A percentile compares a stretch with the other conserved stretches of the same genome.
Evolutionary conservation across 148 eudicot genomes (phyloP).

Genomic region (Rhododendron williamsianum): DNA sequence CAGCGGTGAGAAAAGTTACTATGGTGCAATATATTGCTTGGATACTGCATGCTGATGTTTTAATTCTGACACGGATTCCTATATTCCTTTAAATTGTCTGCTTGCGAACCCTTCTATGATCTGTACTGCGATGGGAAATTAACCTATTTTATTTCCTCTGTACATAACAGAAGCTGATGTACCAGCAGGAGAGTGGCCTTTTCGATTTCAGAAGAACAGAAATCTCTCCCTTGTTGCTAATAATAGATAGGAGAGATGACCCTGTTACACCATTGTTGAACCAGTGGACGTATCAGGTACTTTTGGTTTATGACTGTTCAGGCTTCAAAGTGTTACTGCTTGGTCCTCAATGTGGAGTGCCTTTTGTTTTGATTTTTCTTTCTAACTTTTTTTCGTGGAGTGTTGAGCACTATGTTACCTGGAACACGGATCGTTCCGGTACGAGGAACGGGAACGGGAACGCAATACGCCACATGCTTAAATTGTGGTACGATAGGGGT

Average conservation of each 20-base stretch:
- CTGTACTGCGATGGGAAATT: neutral
- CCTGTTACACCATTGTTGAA: conserved; percentile 94
- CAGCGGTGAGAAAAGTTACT: conserved; percentile 51
- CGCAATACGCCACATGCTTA: too few species aligned
- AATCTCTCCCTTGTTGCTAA: conserved; percentile 72
- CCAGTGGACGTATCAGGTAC: conserved; percentile 99
- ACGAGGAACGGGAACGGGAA: too few species aligned
- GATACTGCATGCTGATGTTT: neutral
- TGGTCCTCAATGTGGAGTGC: conserved; percentile 3
- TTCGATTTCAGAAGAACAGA: conserved; percentile 92
- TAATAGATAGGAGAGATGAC: conserved; percentile 90
- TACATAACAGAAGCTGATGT: conserved; percentile 75
- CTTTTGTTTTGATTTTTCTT: neutral
- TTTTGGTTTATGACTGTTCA: conserved; percentile 1
- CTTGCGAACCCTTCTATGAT: neutral
- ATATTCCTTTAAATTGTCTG: neutral
- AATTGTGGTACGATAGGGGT: too few species aligned
- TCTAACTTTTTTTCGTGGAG: neutral
- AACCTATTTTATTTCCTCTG: neutral
- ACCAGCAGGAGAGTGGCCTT: conserved; percentile 95
- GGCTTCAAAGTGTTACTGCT: neutral
- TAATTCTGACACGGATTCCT: neutral
- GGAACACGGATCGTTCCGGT: too few species aligned
- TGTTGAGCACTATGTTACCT: too few species aligned
- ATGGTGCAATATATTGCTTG: neutral